Evolutionary conservation across 176 grass and related monocot genomes (phyloP).

Genomic region (Avena insularis): DNA sequence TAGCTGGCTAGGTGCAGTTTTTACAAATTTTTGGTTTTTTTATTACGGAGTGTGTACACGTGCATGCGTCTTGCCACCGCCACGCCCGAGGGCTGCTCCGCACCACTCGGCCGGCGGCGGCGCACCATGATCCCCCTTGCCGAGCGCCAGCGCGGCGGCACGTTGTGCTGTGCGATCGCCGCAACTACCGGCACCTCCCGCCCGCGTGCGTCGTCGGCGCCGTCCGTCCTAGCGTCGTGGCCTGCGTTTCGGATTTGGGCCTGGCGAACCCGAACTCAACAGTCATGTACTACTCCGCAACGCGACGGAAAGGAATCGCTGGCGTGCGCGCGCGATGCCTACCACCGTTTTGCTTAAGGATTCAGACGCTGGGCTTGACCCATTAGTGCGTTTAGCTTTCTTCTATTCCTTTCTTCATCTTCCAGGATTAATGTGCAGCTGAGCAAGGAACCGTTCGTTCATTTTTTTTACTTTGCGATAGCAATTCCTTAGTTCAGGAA

Average conservation of each 20-base stretch:
- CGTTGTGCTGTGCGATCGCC: neutral
- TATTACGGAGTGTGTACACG: too few relatives aligned
- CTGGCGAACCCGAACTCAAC: neutral
- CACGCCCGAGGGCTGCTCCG: conserved; percentile 11
- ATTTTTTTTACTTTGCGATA: too few relatives aligned
- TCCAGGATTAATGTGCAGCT: too few relatives aligned
- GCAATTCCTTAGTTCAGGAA: too few relatives aligned
- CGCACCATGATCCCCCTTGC: neutral
- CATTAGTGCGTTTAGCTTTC: too few relatives aligned
- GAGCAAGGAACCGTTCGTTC: too few relatives aligned
- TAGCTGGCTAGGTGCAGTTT: neutral
- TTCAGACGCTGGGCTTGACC: too few relatives aligned
- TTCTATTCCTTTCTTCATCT: too few relatives aligned
- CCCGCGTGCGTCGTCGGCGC: conserved; percentile 8
- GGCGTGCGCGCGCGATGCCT: too few relatives aligned
- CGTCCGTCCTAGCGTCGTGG: neutral
- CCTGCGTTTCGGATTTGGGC: neutral
- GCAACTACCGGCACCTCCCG: neutral
- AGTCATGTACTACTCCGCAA: neutral
- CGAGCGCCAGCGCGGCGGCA: neutral
- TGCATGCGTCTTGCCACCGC: neutral
- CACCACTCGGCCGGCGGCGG: neutral
- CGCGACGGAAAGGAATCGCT: too few relatives aligned
- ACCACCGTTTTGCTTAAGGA: too few relatives aligned
- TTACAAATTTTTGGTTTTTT: neutral